Base-by-base conservation (phyloP, 2,329 filamentous ascomycete genomes). In the Xylariales sp. region DNA sequence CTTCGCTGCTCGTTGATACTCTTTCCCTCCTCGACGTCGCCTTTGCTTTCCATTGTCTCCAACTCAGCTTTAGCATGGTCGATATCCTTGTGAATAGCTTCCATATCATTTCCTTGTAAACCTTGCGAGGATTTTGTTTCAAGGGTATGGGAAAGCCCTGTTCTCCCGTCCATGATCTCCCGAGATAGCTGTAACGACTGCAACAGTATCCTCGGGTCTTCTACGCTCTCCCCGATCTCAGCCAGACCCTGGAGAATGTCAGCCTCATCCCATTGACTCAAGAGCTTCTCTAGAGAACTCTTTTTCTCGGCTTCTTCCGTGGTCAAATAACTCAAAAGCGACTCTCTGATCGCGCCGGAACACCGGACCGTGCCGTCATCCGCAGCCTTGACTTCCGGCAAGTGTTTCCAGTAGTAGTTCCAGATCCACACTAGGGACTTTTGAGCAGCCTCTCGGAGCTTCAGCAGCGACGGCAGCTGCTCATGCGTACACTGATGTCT, bases 401-500 rank as follows among this genome's bases (percentile, higher is more conserved):
- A 57, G 29, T 73, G 64, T 51, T 61, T 65, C 90, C 90, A 97
- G 66, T 95, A 96, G 59, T 87, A 87, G 37, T 81, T 74, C 87
- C 88, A 95, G 36, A 96, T 81, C 90, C 90, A 96, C 30, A 71
- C 69, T 44, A 96, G 68, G 1, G 85, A 87, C 50, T 83, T 78
- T 45, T 71, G 65, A 2, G 84, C 78, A 2, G 85, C 85, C 24
- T 73, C 72, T 37, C 88, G 77, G 44, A 96, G 67, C 45, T 88
- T 81, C 10, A 76, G 71, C 37, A 95, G 67, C 2, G 83, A 81
- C 0, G 90, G 90, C 40, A 95, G 67, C 56, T 89, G 85, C 60
- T 94, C 87, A 59, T 97, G 90, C 28, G 89, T 94, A 29, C 86
- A 87, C 63, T 94, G 86, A 59, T 96, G 90, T 31, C 90, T 78